Evolutionary conservation across 352 stramenopile species (phyloP).

Genomic region (Phytophthora sp.): DNA sequence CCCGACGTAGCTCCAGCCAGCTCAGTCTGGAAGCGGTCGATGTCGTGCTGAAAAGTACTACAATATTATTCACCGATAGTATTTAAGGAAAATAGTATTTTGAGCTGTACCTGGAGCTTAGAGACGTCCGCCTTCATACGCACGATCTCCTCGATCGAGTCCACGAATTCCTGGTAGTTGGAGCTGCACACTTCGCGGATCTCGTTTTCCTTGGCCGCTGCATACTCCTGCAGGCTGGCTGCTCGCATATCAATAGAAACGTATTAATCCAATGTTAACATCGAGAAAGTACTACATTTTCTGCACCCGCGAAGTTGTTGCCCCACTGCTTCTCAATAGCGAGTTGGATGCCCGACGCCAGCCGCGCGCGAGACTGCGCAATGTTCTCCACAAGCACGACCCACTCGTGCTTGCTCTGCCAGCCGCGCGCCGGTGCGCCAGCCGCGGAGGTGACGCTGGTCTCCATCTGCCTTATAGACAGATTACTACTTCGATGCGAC

Average conservation of each 20-base stretch:
- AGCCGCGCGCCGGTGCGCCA: constrained; percentile 25
- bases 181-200: constrained; percentile 80
- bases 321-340: constrained; percentile 85
- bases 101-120: constrained; percentile 57
- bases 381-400: constrained; percentile 84
- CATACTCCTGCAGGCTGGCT: constrained; percentile 71
- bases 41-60: constrained; percentile 49
- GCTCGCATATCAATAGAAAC: constrained; percentile 1
- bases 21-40: constrained; percentile 71
- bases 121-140: constrained; percentile 79
- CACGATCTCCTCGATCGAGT: constrained; percentile 86
- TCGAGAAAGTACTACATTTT: background rate
- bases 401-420: constrained; percentile 79
- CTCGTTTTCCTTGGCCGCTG: constrained; percentile 66
- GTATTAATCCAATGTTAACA: background rate
- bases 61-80: background rate
- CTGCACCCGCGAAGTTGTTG: constrained; percentile 72
- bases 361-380: constrained; percentile 69
- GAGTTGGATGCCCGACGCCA: constrained; percentile 76
- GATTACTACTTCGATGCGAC: background rate
- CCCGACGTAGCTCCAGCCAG: constrained; percentile 51
- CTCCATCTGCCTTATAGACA: constrained; percentile 13
- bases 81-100: background rate
- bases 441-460: background rate
- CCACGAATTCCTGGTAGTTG: constrained; percentile 83